These are phyloP conservation scores for Ambispora gerdemannii DNA, from an alignment of 192 early-diverging fungal genomes.

Conservation along the genomic window DNA sequence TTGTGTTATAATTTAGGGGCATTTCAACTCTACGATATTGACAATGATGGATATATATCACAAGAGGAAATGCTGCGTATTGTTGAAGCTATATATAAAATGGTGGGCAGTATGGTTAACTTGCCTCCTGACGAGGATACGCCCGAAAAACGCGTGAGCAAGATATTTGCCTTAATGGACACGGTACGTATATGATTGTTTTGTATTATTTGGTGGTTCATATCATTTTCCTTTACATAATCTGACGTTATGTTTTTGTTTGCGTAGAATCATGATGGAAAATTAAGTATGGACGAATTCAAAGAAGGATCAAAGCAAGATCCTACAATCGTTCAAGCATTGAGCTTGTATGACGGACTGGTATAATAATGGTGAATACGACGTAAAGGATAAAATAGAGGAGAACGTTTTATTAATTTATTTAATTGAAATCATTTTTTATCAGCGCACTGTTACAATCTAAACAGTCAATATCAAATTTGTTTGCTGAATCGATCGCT, in stretches of 20 bases:
- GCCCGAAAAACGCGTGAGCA: constrained; percentile 84
- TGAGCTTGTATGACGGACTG: constrained; percentile 83
- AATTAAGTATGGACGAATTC: constrained; percentile 82
- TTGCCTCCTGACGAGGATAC: constrained; percentile 89
- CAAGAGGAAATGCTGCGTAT: constrained; percentile 87
- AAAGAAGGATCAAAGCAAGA: constrained; percentile 84
- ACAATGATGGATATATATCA: constrained; percentile 83
- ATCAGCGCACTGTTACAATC: neutral
- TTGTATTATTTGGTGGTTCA: neutral
- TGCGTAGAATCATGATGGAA: constrained; percentile 71
- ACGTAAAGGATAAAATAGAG: no score
- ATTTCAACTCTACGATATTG: constrained; percentile 89
- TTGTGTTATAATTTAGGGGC: constrained; percentile 50
- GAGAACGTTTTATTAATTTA: no score
- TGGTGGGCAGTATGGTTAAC: constrained; percentile 90
- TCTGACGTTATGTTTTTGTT: neutral
- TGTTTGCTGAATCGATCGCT: no score
- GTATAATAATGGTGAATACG: no score
- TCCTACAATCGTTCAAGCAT: constrained; percentile 81
- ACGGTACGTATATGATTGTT: constrained; percentile 39
- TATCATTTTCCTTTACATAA: neutral
- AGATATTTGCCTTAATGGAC: constrained; percentile 90
- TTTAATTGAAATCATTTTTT: neutral
- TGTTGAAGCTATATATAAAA: constrained; percentile 93
- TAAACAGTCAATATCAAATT: constrained; percentile 29